Evolutionary conservation across 352 stramenopile species (phyloP).

Genomic region (Phytopythium delawarense): DNA sequence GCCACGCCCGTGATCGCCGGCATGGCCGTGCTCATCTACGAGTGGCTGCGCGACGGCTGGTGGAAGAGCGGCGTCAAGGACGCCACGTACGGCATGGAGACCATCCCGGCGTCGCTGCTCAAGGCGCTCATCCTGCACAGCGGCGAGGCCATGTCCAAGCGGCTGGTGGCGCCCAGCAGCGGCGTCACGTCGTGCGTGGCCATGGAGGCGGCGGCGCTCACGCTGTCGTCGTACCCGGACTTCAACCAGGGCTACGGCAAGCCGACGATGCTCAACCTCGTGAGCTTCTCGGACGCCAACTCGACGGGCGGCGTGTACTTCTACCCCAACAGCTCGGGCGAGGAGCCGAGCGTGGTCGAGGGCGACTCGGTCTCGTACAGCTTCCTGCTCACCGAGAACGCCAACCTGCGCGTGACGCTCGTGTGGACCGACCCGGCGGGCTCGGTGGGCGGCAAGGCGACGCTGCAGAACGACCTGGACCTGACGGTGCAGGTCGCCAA

Average conservation of each 20-base stretch:
- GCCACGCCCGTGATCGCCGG: conserved; percentile 77
- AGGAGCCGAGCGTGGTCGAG: conserved; percentile 48
- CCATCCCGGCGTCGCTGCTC: conserved; percentile 66
- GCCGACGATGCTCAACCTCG: conserved; percentile 75
- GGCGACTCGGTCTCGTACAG: conserved; percentile 52
- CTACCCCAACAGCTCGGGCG: conserved; percentile 58
- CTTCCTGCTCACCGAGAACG: conserved; percentile 61
- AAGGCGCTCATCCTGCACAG: conserved; percentile 85
- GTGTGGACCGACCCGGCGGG: conserved; percentile 78
- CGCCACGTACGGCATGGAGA: conserved; percentile 46
- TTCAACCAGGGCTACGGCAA: conserved; percentile 79
- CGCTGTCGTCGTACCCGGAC: conserved; percentile 52
- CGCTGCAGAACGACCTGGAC: conserved; percentile 79
- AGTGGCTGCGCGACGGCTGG: conserved; percentile 86
- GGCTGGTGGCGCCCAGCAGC: conserved; percentile 34
- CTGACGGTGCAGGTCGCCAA: conserved; percentile 60
- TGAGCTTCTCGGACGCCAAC: conserved; percentile 31
- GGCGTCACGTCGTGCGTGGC: conserved; percentile 44
- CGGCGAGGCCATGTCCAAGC: conserved; percentile 42
- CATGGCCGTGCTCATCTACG: conserved; percentile 72
- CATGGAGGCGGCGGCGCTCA: conserved; percentile 25
- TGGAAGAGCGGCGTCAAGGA: conserved; percentile 64
- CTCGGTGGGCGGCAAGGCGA: conserved; percentile 44
- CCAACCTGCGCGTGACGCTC: conserved; percentile 61
- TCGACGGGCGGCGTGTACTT: conserved; percentile 39